These are phyloP conservation scores for Exophiala sp. DNA, from an alignment of 2,329 filamentous ascomycete species.

Conservation along the genomic window DNA sequence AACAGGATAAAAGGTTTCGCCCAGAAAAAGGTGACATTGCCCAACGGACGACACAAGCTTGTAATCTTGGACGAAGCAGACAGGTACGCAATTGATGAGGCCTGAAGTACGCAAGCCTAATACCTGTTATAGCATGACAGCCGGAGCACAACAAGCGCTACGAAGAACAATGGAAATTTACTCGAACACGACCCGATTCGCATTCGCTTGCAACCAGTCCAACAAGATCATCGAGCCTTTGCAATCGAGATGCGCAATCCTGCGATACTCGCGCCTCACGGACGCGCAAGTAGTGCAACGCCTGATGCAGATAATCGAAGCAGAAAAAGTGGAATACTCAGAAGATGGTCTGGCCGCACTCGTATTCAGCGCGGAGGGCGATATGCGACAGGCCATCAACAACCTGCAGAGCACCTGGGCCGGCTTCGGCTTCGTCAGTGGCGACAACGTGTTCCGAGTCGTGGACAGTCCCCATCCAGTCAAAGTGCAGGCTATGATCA, in stretches of 20 bases:
- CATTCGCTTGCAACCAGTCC: slow-evolving; percentile 96
- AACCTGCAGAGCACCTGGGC: slow-evolving; percentile 91
- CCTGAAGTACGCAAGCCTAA: slow-evolving; percentile 8
- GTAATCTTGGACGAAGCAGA: slow-evolving; percentile 98
- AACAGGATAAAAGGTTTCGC: slow-evolving; percentile 98
- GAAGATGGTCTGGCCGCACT: slow-evolving; percentile 95
- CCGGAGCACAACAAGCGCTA: slow-evolving; percentile 90
- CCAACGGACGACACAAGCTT: slow-evolving; percentile 85
- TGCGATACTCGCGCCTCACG: slow-evolving; percentile 87
- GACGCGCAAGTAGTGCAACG: slow-evolving; percentile 90
- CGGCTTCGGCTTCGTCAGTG: slow-evolving; percentile 94
- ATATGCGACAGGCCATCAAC: slow-evolving; percentile 99
- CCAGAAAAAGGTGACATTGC: slow-evolving; percentile 96
- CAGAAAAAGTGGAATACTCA: slow-evolving; percentile 83
- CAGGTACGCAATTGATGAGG: slow-evolving; percentile 46
- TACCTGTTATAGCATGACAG: slow-evolving; percentile 72
- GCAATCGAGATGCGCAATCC: slow-evolving; percentile 92
- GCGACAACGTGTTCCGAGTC: slow-evolving; percentile 96
- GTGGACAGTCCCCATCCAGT: slow-evolving; percentile 96
- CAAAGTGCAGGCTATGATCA: slow-evolving; percentile 98
- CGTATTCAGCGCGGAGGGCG: slow-evolving; percentile 94
- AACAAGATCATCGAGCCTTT: slow-evolving; percentile 99
- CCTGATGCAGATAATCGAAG: slow-evolving; percentile 85
- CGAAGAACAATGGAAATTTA: slow-evolving; percentile 98
- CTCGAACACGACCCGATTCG: slow-evolving; percentile 91